Base-by-base conservation (phyloP, 345 rosid species). In the Luvunga scandens region DNA sequence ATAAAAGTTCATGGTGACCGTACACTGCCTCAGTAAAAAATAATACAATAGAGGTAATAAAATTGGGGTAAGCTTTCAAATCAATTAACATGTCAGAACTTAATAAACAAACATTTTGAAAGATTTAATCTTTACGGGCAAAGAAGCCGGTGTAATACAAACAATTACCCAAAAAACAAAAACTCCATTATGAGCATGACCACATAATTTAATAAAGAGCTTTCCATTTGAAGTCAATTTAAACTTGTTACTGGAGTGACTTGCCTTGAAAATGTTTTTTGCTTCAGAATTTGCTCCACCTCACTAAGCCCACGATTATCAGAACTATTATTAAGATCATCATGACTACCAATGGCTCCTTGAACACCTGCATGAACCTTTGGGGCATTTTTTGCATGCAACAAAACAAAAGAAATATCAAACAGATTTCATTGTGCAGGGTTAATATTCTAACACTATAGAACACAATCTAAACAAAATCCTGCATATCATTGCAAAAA, bases 191-290 rank as follows among this genome's bases (percentile, higher is more conserved):
- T 48, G 27, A 27, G 45, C 70, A 78, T 21, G 45, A 30, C 56
- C 9, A 1, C 24, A 31, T 28, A 19, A 56, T 6, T 65, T 12
- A 64, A n/a, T 30, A 19, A 48, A 67, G 57, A 55, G 30, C 34
- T 27, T 66, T 25, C 34, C 63, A 64, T 19, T 45, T 33, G 19
- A 53, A 25, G 21, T 19, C 42, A 61, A 19, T 42, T 55, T 30
- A 74, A 27, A 31, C 13, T 25, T 13, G 48, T 60, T 59, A 34
- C 31, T 2, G 42, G 6, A 75, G 53, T 69, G 34, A 63, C 90
- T 86, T 80, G 79, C 99, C 95, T 92, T 60, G 97, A 88, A 81
- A 92, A 96, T 22, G 90, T 92, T 82, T 91, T 89, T 83, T 87
- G 92, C 84, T 85, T 90, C 67, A 96, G 80, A 64, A 88, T 83